These are phyloP conservation scores for Aphanomyces astaci DNA, from an alignment of 352 stramenopile species.

Conservation along the genomic window DNA sequence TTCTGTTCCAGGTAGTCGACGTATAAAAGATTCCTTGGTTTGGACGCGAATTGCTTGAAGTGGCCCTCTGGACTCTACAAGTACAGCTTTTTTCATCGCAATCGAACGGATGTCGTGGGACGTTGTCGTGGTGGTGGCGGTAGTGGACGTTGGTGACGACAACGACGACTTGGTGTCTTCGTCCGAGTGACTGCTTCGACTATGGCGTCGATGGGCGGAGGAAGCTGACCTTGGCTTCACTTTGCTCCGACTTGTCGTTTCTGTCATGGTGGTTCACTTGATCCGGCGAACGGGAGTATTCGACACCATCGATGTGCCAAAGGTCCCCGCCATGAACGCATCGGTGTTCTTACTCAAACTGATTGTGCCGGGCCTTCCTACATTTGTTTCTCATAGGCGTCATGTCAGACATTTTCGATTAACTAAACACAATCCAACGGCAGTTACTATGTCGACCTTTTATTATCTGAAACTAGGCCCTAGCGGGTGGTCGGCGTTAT, in stretches of 20 bases:
- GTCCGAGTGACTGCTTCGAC: background rate
- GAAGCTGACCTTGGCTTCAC: background rate
- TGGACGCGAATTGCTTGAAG: background rate
- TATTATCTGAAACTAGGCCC: too few relatives aligned
- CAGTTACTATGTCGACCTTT: too few relatives aligned
- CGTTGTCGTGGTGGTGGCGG: background rate
- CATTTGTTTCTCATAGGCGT: too few relatives aligned
- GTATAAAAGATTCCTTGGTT: slow-evolving; percentile 7
- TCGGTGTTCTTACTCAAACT: background rate
- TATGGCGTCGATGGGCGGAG: background rate
- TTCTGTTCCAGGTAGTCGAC: slow-evolving; percentile 8
- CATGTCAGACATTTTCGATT: too few relatives aligned
- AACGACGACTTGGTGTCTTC: background rate
- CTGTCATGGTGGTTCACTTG: background rate
- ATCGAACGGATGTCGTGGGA: background rate
- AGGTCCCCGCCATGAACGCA: background rate
- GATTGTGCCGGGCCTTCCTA: background rate
- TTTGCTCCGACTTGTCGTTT: too few relatives aligned
- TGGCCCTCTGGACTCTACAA: background rate
- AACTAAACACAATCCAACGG: too few relatives aligned
- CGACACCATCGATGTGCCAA: background rate
- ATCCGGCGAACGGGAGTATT: background rate
- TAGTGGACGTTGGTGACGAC: background rate
- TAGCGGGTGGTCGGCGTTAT: too few relatives aligned
- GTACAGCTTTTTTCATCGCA: background rate